Base-by-base conservation (phyloP, 345 rosid species). In the Hirschfeldia incana region DNA sequence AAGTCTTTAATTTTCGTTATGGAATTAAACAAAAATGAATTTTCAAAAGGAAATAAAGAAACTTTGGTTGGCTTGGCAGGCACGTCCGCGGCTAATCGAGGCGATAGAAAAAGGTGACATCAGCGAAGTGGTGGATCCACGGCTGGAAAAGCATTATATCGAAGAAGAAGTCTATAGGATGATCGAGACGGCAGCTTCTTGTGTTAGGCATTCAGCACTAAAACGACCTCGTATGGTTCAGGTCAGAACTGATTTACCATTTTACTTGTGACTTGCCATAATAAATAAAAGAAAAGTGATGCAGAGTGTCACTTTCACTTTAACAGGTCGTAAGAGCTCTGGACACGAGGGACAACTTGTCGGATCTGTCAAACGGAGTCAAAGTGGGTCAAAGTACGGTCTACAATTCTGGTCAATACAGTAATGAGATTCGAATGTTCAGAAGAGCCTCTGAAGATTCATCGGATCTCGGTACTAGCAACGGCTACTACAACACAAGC, bases 361-460 rank as follows among this genome's bases (percentile, higher is more conserved):
- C 88, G 65, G 99, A 95, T 88, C 87, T 96, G 32, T 83, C 89
- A 9, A 96, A 96, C 26, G 99, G 97, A 37, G 88, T 88, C 74
- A 92, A 88, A 85, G 87, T 82, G 37, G 97, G 99, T 64, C 94
- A 93, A 78, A 93, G 98, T 88, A 89, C 90, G 12, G 82, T 74
- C 26, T 96, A 92, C 16, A 85, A 93, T 79, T 93, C 97, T 2
- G 92, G 84, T 29, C 97, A 93, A 78, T 95, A 93, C 86, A 88
- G 78, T 73, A 78, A 89, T 84, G 99, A 91, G 42, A 95, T 95
- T 49, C 70, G 61, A 51, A 86, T 69, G 60, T 95, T 91, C 81
- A 85, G 97, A 83, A 84, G 85, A 81, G 80, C 82, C 6, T 80
- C 83, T 70, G 79, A 69, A 0, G 80, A 80, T 58, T 76, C 75